These are phyloP conservation scores for Nadsonia fulvescens DNA, from an alignment of 805 yeast genomes.

Conservation along the genomic window DNA sequence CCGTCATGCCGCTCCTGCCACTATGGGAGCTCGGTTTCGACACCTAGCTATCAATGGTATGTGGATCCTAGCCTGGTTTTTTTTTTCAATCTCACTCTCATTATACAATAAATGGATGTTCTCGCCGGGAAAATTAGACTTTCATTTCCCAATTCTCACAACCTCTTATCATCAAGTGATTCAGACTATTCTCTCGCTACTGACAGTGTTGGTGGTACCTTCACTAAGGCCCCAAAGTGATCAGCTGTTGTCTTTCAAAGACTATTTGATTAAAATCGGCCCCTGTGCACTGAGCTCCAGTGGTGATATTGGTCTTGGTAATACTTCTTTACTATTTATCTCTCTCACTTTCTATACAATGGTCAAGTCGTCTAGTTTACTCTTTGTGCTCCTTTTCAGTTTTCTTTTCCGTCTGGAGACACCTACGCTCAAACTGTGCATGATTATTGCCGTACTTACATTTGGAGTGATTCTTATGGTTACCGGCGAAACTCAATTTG, in stretches of 20 bases:
- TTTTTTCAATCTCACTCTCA: slow-evolving; percentile 20
- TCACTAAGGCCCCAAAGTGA: slow-evolving; percentile 3
- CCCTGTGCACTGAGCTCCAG: slow-evolving; percentile 83
- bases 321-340: slow-evolving; percentile 62
- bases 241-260: slow-evolving; percentile 5
- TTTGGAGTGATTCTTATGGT: slow-evolving; percentile 82
- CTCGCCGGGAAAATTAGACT: slow-evolving; percentile 50
- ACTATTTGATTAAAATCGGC: slow-evolving; percentile 32
- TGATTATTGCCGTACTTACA: slow-evolving; percentile 65
- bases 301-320: slow-evolving; percentile 88
- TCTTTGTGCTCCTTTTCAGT: slow-evolving; percentile 81
- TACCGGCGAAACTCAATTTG: slow-evolving; percentile 21
- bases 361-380: slow-evolving; percentile 75
- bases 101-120: slow-evolving; percentile 95
- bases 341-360: slow-evolving; percentile 78
- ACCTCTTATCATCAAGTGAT: slow-evolving; percentile 75
- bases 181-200: slow-evolving; percentile 33
- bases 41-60: slow-evolving; percentile 2
- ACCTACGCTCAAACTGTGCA: slow-evolving; percentile 46
- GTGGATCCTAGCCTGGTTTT: slow-evolving; percentile 17
- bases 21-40: no score
- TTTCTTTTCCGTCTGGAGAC: slow-evolving; percentile 62
- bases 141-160: slow-evolving; percentile 67
- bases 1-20: no score
- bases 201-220: slow-evolving; percentile 1